Conservation (phyloP, 2,329 filamentous ascomycete genomes). For the Fusarium haematococcum region DNA sequence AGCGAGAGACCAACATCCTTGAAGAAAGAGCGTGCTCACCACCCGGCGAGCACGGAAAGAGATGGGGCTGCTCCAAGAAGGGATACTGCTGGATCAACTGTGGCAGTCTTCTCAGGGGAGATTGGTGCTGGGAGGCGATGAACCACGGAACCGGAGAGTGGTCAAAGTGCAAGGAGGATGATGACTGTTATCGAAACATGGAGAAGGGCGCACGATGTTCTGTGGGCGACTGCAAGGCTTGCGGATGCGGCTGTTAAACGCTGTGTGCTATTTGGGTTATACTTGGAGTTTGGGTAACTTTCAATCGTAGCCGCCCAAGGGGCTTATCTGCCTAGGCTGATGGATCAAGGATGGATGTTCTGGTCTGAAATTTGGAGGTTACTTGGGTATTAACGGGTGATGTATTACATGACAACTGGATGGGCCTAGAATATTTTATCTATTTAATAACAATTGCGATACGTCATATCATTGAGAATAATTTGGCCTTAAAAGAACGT, state of each 20-base stretch:
- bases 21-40: neutral
- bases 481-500: neutral
- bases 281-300: neutral
- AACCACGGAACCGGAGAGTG: neutral
- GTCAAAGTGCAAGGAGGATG: neutral
- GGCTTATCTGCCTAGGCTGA: neutral
- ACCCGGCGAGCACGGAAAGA: neutral
- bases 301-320: neutral
- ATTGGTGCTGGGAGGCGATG: slow-evolving; percentile 8
- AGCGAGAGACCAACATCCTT: neutral
- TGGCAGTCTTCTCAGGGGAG: neutral
- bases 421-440: neutral
- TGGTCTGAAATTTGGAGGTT: neutral
- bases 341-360: neutral
- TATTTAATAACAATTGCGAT: neutral
- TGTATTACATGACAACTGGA: neutral
- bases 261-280: neutral
- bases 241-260: slow-evolving; percentile 7
- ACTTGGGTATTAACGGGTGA: neutral
- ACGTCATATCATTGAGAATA: neutral
- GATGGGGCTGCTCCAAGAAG: neutral
- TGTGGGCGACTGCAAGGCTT: neutral
- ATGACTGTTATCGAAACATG: neutral
- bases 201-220: neutral
- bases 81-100: slow-evolving; percentile 9